phyloP scores from a whole-genome alignment of 139 green algal genomes.

The Penium margaritaceum region DNA sequence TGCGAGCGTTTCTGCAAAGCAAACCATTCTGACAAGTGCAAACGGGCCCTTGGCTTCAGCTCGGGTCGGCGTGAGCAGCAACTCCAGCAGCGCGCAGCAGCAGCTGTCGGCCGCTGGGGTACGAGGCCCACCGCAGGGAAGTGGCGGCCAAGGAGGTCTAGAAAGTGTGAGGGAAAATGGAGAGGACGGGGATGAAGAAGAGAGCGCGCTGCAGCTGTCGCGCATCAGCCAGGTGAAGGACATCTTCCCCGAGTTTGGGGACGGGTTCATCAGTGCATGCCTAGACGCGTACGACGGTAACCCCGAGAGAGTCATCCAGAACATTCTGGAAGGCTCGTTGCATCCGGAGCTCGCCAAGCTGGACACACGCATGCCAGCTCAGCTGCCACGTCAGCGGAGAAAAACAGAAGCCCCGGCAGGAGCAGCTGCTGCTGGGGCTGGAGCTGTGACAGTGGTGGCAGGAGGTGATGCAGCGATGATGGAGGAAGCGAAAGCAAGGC shows the following conservation, averaged over 20 bases:
- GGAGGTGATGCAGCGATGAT: background rate
- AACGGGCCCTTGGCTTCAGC: background rate
- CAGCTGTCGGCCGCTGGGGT: background rate
- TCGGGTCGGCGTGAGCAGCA: background rate
- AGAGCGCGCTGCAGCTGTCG: constrained; percentile 25
- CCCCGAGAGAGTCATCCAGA: constrained; percentile 38
- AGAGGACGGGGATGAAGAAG: too few species aligned
- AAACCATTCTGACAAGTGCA: too few species aligned
- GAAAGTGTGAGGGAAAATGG: too few species aligned
- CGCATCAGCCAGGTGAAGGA: constrained; percentile 44
- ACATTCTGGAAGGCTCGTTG: constrained; percentile 45
- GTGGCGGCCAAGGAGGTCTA: too few species aligned
- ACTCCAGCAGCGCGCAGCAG: background rate
- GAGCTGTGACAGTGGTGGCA: background rate
- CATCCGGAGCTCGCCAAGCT: constrained; percentile 38
- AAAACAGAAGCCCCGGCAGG: too few species aligned
- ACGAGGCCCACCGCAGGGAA: too few species aligned
- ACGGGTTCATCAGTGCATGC: constrained; percentile 42
- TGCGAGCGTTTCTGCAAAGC: too few species aligned
- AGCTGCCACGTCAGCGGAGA: too few species aligned
- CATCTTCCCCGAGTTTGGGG: constrained; percentile 46
- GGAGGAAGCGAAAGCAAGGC: background rate
- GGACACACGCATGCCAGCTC: too few species aligned
- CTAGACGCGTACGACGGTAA: constrained; percentile 38
- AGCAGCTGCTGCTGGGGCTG: background rate